Base-by-base conservation (phyloP, 441 rosid genomes). In the Erodium texanum region DNA sequence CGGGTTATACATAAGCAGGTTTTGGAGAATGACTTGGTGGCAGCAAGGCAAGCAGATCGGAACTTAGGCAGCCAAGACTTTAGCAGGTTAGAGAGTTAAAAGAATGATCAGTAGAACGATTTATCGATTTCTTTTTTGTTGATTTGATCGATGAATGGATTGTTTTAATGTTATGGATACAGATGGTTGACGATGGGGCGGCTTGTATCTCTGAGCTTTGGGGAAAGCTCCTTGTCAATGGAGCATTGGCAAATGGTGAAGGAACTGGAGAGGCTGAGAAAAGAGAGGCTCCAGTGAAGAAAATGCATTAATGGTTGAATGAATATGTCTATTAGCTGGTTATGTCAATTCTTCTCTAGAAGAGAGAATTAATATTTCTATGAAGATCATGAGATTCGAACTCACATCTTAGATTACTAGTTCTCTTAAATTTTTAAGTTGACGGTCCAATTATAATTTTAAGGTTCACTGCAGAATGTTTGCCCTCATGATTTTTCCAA, bases 161-260 rank as follows among this genome's bases (percentile, higher is more conserved):
- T 32, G 36, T 32, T 32, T 32, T 32, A 3, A 1, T 32, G 36
- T 32, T 66, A 70, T 27, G 29, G 18, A 0, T 41, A 74, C 81
- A 90, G 98, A 79, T 82, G 81, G 87, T 70, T 93, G 86, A 89
- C 97, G 24, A 84, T 89, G 93, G 96, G 88, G 15, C 87, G 95
- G 19, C 78, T 93, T 29, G 80, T 93, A 71, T 86, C 92, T 12
- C 81, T 82, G 62, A 89, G 96, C 69, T 88, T 77, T 8, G 97
- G 97, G 4, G 93, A 89, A 73, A 86, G 86, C 62, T 34, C 67
- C 0, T 75, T 91, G 54, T 73, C 92, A 0, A 58, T 82, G 70
- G 93, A 88, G 76, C 95, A 91, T 65, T 93, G 97, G 98, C 86
- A 86, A 74, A 85, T 87, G 88, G 95, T 82, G 7, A 84, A 86